These are phyloP conservation scores for Trapa bicornis DNA, from an alignment of 345 rosid species.

Conservation along the genomic window DNA sequence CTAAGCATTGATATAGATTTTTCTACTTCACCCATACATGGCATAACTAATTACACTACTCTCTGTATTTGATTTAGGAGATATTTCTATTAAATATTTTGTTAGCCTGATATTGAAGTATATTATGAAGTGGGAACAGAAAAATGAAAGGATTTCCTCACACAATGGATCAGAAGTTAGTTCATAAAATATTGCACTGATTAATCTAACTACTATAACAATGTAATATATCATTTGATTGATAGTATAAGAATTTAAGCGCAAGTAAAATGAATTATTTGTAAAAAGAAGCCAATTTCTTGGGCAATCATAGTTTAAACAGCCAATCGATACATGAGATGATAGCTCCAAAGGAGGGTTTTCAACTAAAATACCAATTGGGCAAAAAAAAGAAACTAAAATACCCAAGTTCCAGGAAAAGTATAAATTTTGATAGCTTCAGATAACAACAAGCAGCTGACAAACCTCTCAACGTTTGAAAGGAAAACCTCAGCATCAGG, in stretches of 20 bases:
- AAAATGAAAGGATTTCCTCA: not conserved
- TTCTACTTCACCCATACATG: not conserved
- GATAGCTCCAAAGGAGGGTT: not conserved
- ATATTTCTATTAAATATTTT: not conserved
- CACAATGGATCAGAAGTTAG: not conserved
- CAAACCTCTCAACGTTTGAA: constrained; percentile 64
- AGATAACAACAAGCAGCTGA: not conserved
- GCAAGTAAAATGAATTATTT: not conserved
- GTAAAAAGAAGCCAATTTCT: not conserved
- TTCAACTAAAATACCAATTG: not conserved
- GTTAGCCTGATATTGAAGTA: not conserved
- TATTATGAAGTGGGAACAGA: not conserved
- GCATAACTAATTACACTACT: not conserved
- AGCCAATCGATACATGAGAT: not conserved
- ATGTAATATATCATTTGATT: not conserved
- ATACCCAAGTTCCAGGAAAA: not conserved
- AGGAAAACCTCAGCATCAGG: constrained; percentile 34
- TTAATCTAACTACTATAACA: not conserved
- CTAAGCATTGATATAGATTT: not conserved
- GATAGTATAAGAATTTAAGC: not conserved
- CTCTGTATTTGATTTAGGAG: not conserved
- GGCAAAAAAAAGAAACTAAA: not conserved
- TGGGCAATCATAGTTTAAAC: not conserved
- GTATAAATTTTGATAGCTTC: too few relatives aligned
- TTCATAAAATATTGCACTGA: not conserved